Base-by-base conservation (phyloP, 768 basidiomycete species). In the Kondoa malvinella region DNA sequence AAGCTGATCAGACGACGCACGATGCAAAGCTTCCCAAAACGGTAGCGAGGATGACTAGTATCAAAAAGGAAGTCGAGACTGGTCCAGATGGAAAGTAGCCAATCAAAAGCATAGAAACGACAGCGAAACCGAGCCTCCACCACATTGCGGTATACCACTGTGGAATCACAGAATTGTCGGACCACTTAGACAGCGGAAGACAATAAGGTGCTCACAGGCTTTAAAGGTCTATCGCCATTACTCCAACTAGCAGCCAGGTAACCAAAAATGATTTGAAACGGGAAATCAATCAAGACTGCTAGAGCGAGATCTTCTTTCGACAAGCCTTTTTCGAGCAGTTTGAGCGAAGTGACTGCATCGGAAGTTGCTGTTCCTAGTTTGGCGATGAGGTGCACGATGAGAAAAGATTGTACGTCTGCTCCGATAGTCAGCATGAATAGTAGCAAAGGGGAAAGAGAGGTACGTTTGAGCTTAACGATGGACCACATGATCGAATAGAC, bases 401-500 rank as follows among this genome's bases (percentile, higher is more conserved):
- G 83, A 71, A 96, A 85, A 0, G 85, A 81, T 79, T 94, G 92
- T 29, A 99, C 84, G 74, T 99, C 94, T 97, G 77, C 26, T 63
- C 32, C 32, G 16, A 17, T 16, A 29, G 16, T 16, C 66, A 26
- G 56, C 27, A 72, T 17, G 63, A 31, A 57, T 4, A 4, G 67
- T 34, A 14, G 59, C 60, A 29, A 64, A 26, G 16, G 21, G 21
- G 29, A 34, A 29, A 1, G 27, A 32, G 12, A 78, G 86, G 69
- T 76, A 95, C 94, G 91, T 77, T 85, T 85, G 32, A 99, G 80
- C 76, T 88, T 86, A 79, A 89, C 87, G 50, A 99, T 92, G 26
- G 83, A 81, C 88, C 91, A 96, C 77, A 99, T 96, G 33, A 88
- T 90, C 75, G 85, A 86, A 78, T 99, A 99, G 2, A 95, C 91